These are phyloP conservation scores for Phytophthora nicotianae DNA, from an alignment of 352 stramenopile species.

Conservation along the genomic window DNA sequence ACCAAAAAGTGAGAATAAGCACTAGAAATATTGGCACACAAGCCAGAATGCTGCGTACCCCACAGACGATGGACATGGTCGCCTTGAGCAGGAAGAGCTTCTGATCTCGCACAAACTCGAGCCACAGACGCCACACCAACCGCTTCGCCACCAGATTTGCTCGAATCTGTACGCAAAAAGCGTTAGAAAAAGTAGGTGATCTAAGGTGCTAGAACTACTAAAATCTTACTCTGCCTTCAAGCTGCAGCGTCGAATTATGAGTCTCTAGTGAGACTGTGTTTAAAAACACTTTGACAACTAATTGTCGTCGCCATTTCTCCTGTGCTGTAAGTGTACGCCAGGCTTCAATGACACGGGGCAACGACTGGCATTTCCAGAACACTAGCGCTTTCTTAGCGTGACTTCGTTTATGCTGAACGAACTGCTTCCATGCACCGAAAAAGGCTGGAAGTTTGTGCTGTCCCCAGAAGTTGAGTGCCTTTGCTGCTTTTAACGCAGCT, in stretches of 20 bases:
- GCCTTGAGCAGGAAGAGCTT: slow-evolving; percentile 76
- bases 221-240: slow-evolving; percentile 46
- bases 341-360: slow-evolving; percentile 60
- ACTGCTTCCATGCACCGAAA: slow-evolving; percentile 52
- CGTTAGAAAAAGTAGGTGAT: slow-evolving; percentile 1
- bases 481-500: slow-evolving; percentile 39
- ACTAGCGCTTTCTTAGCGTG: slow-evolving; percentile 62
- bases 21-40: neutral
- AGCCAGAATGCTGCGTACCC: slow-evolving; percentile 32
- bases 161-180: slow-evolving; percentile 25
- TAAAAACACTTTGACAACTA: slow-evolving; percentile 66
- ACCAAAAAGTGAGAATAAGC: slow-evolving; percentile 1
- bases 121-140: slow-evolving; percentile 58
- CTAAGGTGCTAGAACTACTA: neutral
- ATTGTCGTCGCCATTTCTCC: slow-evolving; percentile 35
- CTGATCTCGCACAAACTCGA: slow-evolving; percentile 54
- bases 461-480: slow-evolving; percentile 69
- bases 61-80: slow-evolving; percentile 69
- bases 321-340: slow-evolving; percentile 45
- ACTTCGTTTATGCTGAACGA: slow-evolving; percentile 42
- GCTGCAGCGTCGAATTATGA: slow-evolving; percentile 70
- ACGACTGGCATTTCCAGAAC: slow-evolving; percentile 74
- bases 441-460: slow-evolving; percentile 52
- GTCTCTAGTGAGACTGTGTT: slow-evolving; percentile 64
- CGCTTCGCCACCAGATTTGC: slow-evolving; percentile 54